A percentile compares a stretch with the other conserved stretches of the same genome.
These are phyloP conservation scores for Penicillium sp. DNA, from an alignment of 2,329 filamentous ascomycete species.

Conservation along the genomic window DNA sequence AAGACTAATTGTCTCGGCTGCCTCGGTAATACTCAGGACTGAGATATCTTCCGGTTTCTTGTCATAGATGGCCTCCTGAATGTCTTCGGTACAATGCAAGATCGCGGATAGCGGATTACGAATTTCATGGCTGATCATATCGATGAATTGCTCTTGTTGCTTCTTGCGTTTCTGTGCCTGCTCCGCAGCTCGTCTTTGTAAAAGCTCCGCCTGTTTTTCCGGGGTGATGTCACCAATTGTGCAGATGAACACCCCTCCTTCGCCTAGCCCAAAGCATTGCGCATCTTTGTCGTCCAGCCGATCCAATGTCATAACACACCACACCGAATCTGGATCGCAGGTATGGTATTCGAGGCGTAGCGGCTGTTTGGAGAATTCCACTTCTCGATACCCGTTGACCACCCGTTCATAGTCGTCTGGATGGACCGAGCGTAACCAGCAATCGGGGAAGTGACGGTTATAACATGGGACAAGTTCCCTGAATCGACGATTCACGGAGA, in stretches of 20 bases:
- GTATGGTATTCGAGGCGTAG: conserved; percentile 29
- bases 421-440: conserved; percentile 22
- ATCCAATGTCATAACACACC: conserved; percentile 22
- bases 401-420: conserved; percentile 21
- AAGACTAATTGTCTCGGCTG: conserved; percentile 72
- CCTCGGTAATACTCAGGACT: conserved; percentile 64
- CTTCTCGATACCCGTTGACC: conserved; percentile 10
- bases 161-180: conserved; percentile 79
- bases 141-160: conserved; percentile 78
- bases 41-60: conserved; percentile 31
- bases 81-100: conserved; percentile 57
- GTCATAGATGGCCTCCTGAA: conserved; percentile 23
- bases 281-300: conserved; percentile 14
- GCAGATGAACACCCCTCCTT: conserved; percentile 20
- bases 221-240: conserved; percentile 77
- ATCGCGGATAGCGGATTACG: conserved; percentile 60
- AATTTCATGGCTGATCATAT: conserved; percentile 63
- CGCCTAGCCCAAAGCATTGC: conserved; percentile 7
- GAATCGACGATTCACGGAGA: conserved; percentile 26
- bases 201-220: conserved; percentile 79
- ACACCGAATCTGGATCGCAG: conserved; percentile 10
- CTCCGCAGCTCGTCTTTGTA: conserved; percentile 73
- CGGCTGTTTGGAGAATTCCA: neutral
- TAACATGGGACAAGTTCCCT: conserved; percentile 14
- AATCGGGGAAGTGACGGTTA: conserved; percentile 8